These are phyloP conservation scores for Ogataea degrootiae DNA, from an alignment of 805 yeast species.

Conservation along the genomic window DNA sequence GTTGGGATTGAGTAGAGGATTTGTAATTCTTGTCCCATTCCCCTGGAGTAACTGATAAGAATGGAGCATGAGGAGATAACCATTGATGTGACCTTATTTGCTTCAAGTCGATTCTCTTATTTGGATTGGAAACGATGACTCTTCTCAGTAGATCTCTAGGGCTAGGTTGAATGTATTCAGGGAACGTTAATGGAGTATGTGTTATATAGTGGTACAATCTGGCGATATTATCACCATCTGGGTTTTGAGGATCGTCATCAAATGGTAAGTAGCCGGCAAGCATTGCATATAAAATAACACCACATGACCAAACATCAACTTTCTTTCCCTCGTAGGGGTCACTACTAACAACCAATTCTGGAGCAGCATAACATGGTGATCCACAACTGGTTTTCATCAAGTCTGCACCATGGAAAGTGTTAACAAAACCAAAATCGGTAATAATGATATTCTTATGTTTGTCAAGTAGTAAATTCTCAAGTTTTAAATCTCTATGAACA, in stretches of 20 bases:
- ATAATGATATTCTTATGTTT: slow-evolving; percentile 82
- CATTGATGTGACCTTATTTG: slow-evolving; percentile 81
- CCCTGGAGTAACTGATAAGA: slow-evolving; percentile 75
- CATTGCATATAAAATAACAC: slow-evolving; percentile 94
- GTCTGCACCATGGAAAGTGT: slow-evolving; percentile 68
- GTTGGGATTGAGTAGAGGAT: slow-evolving; percentile 28
- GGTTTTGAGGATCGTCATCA: slow-evolving; percentile 96
- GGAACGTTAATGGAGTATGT: slow-evolving; percentile 86
- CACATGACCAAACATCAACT: slow-evolving; percentile 97
- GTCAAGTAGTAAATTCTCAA: slow-evolving; percentile 73
- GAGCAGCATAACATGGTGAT: slow-evolving; percentile 98
- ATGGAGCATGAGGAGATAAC: slow-evolving; percentile 79
- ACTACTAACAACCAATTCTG: slow-evolving; percentile 86
- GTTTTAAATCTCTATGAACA: slow-evolving; percentile 72
- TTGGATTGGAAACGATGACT: slow-evolving; percentile 82
- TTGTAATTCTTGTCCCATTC: slow-evolving; percentile 80
- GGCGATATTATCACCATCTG: slow-evolving; percentile 92
- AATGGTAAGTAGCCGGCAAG: slow-evolving; percentile 94
- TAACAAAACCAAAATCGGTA: slow-evolving; percentile 94
- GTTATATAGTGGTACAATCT: slow-evolving; percentile 89
- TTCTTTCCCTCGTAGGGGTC: slow-evolving; percentile 87
- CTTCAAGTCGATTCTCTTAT: slow-evolving; percentile 60
- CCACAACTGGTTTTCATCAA: slow-evolving; percentile 95
- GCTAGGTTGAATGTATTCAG: slow-evolving; percentile 85
- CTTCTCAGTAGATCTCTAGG: slow-evolving; percentile 87